Evolutionary conservation across 352 stramenopile species (phyloP).

Genomic region (Pythium oligandrum): DNA sequence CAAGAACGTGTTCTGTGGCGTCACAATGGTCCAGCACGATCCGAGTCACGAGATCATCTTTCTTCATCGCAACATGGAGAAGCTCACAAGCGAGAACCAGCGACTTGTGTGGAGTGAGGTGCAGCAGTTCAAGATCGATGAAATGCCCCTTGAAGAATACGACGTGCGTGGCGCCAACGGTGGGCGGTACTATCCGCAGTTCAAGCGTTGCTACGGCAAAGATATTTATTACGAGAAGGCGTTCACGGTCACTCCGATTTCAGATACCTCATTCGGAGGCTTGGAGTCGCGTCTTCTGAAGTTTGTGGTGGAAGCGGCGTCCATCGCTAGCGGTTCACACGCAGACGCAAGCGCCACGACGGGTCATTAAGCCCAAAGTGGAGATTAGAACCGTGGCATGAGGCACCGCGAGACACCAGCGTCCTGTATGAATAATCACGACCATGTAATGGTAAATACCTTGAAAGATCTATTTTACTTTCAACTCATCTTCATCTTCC

Average conservation of each 20-base stretch:
- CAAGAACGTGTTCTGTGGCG: conserved; percentile 62
- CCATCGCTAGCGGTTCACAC: conserved; percentile 42
- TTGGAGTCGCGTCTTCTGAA: conserved; percentile 35
- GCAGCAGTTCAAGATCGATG: conserved; percentile 39
- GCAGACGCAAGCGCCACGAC: no score
- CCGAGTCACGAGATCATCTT: conserved; percentile 42
- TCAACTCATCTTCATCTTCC: no score
- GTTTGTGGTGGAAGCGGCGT: conserved; percentile 27
- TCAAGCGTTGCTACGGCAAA: conserved; percentile 31
- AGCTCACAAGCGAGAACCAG: conserved; percentile 45
- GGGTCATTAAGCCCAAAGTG: background rate
- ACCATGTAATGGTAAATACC: no score
- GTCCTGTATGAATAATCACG: no score
- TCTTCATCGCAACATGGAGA: conserved; percentile 62
- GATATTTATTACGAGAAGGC: conserved; percentile 55
- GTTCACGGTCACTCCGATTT: conserved; percentile 37
- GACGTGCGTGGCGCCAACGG: conserved; percentile 57
- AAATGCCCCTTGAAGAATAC: conserved; percentile 39
- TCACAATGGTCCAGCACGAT: conserved; percentile 72
- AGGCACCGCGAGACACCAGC: no score
- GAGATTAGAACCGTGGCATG: background rate
- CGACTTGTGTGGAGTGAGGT: conserved; percentile 40
- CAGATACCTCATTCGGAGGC: conserved; percentile 28
- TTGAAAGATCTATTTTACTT: no score
- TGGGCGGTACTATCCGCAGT: conserved; percentile 24